Conservation (phyloP, 1,284 basidiomycete species). For the Naganishia sp. region DNA sequence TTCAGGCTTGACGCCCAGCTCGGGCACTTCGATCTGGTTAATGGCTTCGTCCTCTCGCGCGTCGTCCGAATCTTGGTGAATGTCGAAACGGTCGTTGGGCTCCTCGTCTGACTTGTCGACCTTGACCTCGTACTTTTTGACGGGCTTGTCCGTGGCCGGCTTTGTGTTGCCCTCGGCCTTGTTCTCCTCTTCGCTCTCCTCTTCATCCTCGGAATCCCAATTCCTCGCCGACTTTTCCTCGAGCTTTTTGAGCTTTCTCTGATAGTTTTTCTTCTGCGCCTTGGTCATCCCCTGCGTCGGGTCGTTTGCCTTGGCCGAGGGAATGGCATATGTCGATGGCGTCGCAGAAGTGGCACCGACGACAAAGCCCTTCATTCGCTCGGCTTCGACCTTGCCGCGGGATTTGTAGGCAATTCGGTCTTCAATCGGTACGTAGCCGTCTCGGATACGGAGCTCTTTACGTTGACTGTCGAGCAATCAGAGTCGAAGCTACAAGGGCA, state of each 20-base stretch:
- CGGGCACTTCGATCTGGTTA: conserved; percentile 13
- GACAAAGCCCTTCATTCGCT: conserved; percentile 53
- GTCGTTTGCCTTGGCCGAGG: conserved; percentile 1
- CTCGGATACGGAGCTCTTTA: conserved; percentile 85
- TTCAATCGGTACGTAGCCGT: conserved; percentile 92
- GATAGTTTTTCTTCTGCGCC: conserved; percentile 53
- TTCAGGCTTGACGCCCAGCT: conserved; percentile 17
- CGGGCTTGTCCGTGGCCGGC: background rate
- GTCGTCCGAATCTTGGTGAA: conserved; percentile 17
- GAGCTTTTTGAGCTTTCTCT: conserved; percentile 49
- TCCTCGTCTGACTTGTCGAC: background rate
- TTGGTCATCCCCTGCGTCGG: conserved; percentile 44
- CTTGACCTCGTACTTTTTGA: conserved; percentile 3
- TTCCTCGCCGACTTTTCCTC: conserved; percentile 32
- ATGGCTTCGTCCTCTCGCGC: conserved; percentile 9
- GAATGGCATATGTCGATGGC: conserved; percentile 21
- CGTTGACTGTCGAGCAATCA: conserved; percentile 64
- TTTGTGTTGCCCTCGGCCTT: background rate
- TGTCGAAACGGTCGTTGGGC: conserved; percentile 21
- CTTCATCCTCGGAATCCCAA: conserved; percentile 32
- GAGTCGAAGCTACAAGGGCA: background rate
- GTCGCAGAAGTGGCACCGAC: conserved; percentile 37
- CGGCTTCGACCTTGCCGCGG: conserved; percentile 69
- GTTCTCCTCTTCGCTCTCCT: background rate
- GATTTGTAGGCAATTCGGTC: conserved; percentile 83